phyloP scores from a whole-genome alignment of 306 rosid genomes.

The Hippophae gyantsensis region DNA sequence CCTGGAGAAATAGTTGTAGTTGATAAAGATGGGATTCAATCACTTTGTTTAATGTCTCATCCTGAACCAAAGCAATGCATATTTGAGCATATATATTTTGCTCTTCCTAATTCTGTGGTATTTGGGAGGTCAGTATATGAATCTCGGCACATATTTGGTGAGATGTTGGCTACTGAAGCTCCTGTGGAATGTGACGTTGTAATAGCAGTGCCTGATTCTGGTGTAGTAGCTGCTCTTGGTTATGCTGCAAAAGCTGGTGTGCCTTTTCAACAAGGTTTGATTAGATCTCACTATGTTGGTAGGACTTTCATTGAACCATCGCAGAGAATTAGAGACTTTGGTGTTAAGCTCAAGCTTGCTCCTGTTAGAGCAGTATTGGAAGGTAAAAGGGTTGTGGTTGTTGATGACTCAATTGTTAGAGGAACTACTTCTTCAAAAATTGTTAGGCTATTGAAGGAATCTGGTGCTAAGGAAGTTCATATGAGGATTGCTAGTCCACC shows the following conservation, averaged over 20 bases:
- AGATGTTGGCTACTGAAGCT: slow-evolving; percentile 70
- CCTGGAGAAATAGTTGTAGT: slow-evolving; percentile 93
- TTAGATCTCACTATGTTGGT: slow-evolving; percentile 93
- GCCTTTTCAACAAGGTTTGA: slow-evolving; percentile 85
- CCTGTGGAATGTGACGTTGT: slow-evolving; percentile 95
- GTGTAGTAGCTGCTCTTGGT: slow-evolving; percentile 92
- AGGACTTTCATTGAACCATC: slow-evolving; percentile 98
- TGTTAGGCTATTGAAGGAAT: slow-evolving; percentile 77
- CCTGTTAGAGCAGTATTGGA: slow-evolving; percentile 78
- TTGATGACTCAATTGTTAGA: slow-evolving; percentile 91
- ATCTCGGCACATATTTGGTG: slow-evolving; percentile 65
- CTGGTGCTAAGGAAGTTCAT: slow-evolving; percentile 95
- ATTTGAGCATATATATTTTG: slow-evolving; percentile 93
- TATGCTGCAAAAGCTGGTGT: slow-evolving; percentile 91
- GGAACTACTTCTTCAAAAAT: slow-evolving; percentile 94
- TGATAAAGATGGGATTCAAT: slow-evolving; percentile 67
- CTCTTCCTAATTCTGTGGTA: slow-evolving; percentile 74
- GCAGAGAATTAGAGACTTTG: slow-evolving; percentile 86
- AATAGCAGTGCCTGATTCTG: slow-evolving; percentile 91
- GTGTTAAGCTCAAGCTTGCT: slow-evolving; percentile 74
- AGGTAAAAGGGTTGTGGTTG: slow-evolving; percentile 94
- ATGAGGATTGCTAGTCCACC: slow-evolving; percentile 98
- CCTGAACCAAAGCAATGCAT: slow-evolving; percentile 75
- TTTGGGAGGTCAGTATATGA: slow-evolving; percentile 83
- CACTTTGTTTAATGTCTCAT: slow-evolving; percentile 80